Conservation (phyloP, 2,329 filamentous ascomycete species). For the Boeremia lycopersici region DNA sequence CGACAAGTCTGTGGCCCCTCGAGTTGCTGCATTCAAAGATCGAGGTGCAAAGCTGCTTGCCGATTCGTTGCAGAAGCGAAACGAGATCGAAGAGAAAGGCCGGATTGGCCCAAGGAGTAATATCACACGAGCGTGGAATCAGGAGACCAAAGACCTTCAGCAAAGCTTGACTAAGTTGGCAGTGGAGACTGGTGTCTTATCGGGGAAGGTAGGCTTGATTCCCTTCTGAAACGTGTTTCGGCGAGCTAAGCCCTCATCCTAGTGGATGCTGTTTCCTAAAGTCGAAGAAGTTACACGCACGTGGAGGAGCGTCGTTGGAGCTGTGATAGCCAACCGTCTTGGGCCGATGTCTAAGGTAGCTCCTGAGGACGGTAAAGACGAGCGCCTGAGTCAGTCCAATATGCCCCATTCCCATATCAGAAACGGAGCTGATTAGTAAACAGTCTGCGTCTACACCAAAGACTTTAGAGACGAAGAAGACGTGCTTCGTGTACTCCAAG, state of each 20-base stretch:
- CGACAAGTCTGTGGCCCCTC: slow-evolving; percentile 36
- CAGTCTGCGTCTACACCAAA: slow-evolving; percentile 72
- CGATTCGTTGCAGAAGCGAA: slow-evolving; percentile 53
- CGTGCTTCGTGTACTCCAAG: slow-evolving; percentile 69
- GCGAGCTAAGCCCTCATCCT: background rate
- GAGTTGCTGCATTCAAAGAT: slow-evolving; percentile 57
- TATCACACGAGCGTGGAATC: slow-evolving; percentile 48
- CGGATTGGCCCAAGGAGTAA: slow-evolving; percentile 52
- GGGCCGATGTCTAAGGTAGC: slow-evolving; percentile 77
- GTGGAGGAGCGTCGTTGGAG: slow-evolving; percentile 71
- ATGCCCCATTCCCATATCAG: no score
- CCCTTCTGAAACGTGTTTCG: background rate
- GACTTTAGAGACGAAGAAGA: slow-evolving; percentile 74
- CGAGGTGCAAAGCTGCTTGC: slow-evolving; percentile 63
- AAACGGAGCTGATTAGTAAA: background rate
- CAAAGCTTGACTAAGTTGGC: slow-evolving; percentile 67
- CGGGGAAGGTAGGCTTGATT: slow-evolving; percentile 66
- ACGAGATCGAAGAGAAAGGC: slow-evolving; percentile 59
- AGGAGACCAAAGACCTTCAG: slow-evolving; percentile 53
- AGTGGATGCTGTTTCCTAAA: slow-evolving; percentile 78
- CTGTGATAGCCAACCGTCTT: slow-evolving; percentile 70
- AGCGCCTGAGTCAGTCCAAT: slow-evolving; percentile 55
- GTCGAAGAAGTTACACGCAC: slow-evolving; percentile 62
- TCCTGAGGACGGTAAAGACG: slow-evolving; percentile 53
- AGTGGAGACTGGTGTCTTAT: slow-evolving; percentile 60